Evolutionary conservation across 306 rosid genomes (phyloP), one percentile per base, ranked within the genome.

Genomic region (Prunus campanulata): DNA sequence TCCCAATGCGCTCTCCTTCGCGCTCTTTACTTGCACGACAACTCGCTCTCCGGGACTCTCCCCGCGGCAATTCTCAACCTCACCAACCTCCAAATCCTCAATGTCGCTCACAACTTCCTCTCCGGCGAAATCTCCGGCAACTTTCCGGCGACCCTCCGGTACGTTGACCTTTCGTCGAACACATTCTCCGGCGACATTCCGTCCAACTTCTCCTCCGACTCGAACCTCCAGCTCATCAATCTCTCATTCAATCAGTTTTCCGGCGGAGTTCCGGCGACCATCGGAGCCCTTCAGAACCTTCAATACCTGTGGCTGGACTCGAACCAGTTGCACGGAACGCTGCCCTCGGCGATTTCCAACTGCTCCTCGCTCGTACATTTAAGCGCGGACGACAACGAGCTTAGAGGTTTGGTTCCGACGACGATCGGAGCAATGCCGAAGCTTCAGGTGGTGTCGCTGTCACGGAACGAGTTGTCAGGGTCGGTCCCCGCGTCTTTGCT

Each of bases 261-360:
- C 74, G 96, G 96, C 7, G 85, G 56, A 54, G 86, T 92, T 32
- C 93, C 97, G 24, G 81, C 72, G 4, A 71, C 74, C 6, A 2
- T 86, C 4, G 96, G 94, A 68, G 77, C 35, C 4, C 81, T 93
- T 15, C 82, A 87, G 25, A 11, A 30, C 30, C 89, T 93, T 19
- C 76, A 88, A 51, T 86, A 71, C 78, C 81, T 93, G 0, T 89
- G 74, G 80, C 66, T 93, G 2, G 98, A 93, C 81, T 86, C 85
- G 5, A 93, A 93, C 75, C 30, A 5, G 20, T 20, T 93, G 3
- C 71, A 70, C 44, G 96, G 98, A 5, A 89, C 93, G 2, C 77
- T 93, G 7, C 98, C 98, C 46, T 89, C 96, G 11, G 94, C 94
- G 1, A 48, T 93, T 1, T 79, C 87, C 0, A 93, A 93, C 82